These are phyloP conservation scores for Stagonosporopsis rhizophila DNA, from an alignment of 2,329 filamentous ascomycete genomes.

Conservation along the genomic window DNA sequence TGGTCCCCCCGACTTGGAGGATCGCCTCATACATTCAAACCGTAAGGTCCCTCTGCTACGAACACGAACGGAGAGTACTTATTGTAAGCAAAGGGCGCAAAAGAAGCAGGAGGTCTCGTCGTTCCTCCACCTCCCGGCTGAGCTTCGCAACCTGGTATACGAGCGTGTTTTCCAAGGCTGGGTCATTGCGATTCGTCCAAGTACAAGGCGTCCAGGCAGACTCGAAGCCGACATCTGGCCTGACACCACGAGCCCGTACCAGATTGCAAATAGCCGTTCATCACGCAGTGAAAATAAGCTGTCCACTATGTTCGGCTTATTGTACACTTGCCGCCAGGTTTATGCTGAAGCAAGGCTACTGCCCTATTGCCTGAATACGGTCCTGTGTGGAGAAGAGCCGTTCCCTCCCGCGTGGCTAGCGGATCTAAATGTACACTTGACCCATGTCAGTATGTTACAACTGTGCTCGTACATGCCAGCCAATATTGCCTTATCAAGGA, in stretches of 20 bases:
- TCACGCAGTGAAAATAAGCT: neutral
- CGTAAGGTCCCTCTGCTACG: neutral
- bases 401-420: neutral
- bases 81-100: neutral
- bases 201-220: neutral
- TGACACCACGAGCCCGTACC: neutral
- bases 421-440: neutral
- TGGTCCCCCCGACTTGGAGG: neutral
- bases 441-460: neutral
- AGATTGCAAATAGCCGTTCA: neutral
- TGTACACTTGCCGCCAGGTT: constrained; percentile 7
- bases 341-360: constrained; percentile 9
- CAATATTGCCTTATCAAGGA: constrained; percentile 1
- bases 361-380: neutral
- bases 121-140: constrained; percentile 5
- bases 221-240: constrained; percentile 5
- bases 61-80: neutral
- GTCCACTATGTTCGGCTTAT: neutral
- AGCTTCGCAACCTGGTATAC: constrained; percentile 6
- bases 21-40: neutral
- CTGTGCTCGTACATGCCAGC: constrained; percentile 6
- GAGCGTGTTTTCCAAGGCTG: constrained; percentile 4
- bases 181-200: constrained; percentile 1
- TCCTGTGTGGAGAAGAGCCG: constrained; percentile 1
- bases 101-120: neutral